A percentile compares a stretch with the other conserved stretches of the same genome.
Evolutionary conservation across 73 alveolate genomes (phyloP).

Genomic region (Halteria grandinella): DNA sequence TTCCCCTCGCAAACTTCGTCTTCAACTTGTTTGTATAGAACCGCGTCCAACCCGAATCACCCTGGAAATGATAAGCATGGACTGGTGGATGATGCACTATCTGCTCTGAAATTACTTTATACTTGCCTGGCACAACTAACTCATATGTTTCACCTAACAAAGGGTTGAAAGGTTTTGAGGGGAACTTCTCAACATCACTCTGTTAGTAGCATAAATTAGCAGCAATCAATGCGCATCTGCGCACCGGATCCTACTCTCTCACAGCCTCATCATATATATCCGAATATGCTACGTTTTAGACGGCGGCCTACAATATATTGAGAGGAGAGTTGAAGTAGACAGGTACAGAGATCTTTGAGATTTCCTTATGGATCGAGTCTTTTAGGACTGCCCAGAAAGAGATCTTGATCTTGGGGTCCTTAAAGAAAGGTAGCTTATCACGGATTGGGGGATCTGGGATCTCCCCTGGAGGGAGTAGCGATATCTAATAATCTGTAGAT

Average conservation of each 20-base stretch:
- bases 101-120: neutral
- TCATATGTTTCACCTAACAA: conserved; percentile 91
- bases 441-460: conserved; percentile 29
- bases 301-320: conserved; percentile 2
- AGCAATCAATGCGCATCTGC: neutral
- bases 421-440: conserved; percentile 11
- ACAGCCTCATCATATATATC: neutral
- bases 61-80: conserved; percentile 71
- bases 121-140: conserved; percentile 33
- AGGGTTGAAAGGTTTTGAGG: conserved; percentile 49
- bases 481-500: neutral
- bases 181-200: neutral
- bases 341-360: conserved; percentile 84
- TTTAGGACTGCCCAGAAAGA: conserved; percentile 34
- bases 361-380: conserved; percentile 55
- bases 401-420: conserved; percentile 25
- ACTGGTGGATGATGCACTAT: conserved; percentile 89
- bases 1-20: conserved; percentile 32
- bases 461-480: neutral
- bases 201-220: neutral
- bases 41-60: conserved; percentile 7
- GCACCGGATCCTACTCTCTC: neutral
- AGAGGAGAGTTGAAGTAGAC: conserved; percentile 96
- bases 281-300: neutral
- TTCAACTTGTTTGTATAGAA: conserved; percentile 16